Evolutionary conservation across 2,329 filamentous ascomycete species (phyloP), one percentile per base, ranked within the genome.

Genomic region (Lasiodiplodia theobromae): DNA sequence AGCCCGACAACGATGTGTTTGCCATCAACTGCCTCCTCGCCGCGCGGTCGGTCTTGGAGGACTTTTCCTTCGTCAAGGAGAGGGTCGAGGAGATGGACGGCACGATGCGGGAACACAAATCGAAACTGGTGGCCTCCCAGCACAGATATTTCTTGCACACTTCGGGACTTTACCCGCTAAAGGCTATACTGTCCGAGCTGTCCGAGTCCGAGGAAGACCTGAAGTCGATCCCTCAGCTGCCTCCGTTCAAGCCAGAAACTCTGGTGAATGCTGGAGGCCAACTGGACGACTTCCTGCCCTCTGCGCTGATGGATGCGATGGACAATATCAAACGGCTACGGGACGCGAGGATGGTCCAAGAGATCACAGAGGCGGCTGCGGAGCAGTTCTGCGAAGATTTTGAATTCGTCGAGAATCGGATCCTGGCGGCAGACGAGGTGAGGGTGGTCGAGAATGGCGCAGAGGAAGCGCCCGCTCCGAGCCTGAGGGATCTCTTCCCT

Each of bases 261-360:
- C 83, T 98, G n/a, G 81, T 86, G 1, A 81, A 84, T 62, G 89
- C 91, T 2, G 92, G 92, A 73, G 92, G 94, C 74, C 87, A 86
- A 51, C 84, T 99, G 7, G 96, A 99, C 75, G 90, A 93, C 70
- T 99, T 98, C 81, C 83, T 99, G 28, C 94, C 96, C 0, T 96
- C 93, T 1, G 96, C 95, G 2, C 85, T 97, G 37, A 95, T 97
- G 85, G 96, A 99, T 77, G 94, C 94, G 2, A 89, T 92, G 73
- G 92, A 96, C 63, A 92, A 93, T 70, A 80, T 98, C 31, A 91
- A 90, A 71, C 84, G 88, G 52, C 81, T 99, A 1, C 89, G 91
- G 70, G 92, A 92, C 74, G 87, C 91, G 1, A 85, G 85, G 12
- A 82, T 97, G 68, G 91, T 91, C 16, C 88, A 92, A 58, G 85